phyloP scores from a whole-genome alignment of 2,329 filamentous ascomycete genomes.

The Botrytis sinoallii region DNA sequence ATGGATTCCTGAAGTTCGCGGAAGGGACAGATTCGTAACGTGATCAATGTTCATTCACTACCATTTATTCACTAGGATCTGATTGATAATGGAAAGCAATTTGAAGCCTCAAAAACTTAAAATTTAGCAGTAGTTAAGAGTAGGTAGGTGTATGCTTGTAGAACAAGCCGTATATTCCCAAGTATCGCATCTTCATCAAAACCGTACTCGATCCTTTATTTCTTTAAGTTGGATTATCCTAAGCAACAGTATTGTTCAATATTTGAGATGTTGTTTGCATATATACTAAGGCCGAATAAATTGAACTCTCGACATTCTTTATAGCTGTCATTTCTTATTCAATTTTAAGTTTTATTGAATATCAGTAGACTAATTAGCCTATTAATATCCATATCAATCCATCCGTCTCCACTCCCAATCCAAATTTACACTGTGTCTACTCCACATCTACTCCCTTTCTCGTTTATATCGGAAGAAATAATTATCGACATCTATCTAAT shows the following conservation, averaged over 20 bases:
- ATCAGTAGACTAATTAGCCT: background rate
- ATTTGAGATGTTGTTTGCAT: background rate
- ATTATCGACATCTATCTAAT: background rate
- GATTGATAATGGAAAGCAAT: background rate
- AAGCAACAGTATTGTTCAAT: accelerated
- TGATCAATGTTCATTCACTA: background rate
- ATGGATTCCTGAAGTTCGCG: background rate
- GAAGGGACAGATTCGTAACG: background rate
- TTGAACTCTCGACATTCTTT: background rate
- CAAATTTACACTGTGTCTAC: background rate
- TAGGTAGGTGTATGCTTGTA: background rate
- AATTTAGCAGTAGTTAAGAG: no score
- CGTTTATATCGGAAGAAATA: background rate
- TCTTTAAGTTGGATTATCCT: background rate
- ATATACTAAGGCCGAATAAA: background rate
- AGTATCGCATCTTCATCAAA: background rate
- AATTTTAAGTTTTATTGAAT: background rate
- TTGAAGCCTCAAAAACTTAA: background rate
- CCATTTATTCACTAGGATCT: background rate
- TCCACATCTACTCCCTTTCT: background rate
- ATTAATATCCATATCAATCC: background rate
- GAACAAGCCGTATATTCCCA: background rate
- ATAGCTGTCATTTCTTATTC: accelerated
- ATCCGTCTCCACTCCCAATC: background rate
- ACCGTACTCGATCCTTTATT: background rate